These are phyloP conservation scores for Aspergillus fumigatiaffinis DNA, from an alignment of 2,329 filamentous ascomycete species.

Conservation along the genomic window DNA sequence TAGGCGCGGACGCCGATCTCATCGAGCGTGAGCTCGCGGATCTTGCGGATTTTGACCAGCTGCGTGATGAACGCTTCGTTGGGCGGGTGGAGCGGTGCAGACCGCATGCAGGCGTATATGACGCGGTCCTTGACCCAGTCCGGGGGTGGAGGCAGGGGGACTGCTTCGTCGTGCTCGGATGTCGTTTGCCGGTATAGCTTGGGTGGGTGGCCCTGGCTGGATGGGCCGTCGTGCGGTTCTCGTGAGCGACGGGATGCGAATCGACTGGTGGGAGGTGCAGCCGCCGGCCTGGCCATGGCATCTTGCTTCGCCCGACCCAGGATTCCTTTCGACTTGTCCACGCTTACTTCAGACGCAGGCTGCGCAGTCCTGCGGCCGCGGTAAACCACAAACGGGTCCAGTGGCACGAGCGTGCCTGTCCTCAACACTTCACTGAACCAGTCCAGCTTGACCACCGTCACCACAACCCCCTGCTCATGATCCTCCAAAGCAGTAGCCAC, in stretches of 20 bases:
- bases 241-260: slow-evolving; percentile 18
- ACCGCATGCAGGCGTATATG: slow-evolving; percentile 75
- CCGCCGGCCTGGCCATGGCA: slow-evolving; percentile 20
- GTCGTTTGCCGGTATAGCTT: slow-evolving; percentile 66
- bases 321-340: slow-evolving; percentile 33
- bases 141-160: slow-evolving; percentile 62
- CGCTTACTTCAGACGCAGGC: slow-evolving; percentile 17
- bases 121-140: slow-evolving; percentile 62
- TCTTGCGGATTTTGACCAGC: slow-evolving; percentile 68
- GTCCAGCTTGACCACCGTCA: slow-evolving; percentile 51
- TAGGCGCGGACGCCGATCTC: slow-evolving; percentile 81
- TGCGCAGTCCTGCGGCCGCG: slow-evolving; percentile 43
- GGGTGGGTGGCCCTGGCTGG: slow-evolving; percentile 31
- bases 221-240: slow-evolving; percentile 15
- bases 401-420: slow-evolving; percentile 41
- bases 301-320: slow-evolving; percentile 54
- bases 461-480: slow-evolving; percentile 20
- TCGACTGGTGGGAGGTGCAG: not conserved
- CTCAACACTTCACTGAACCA: slow-evolving; percentile 52
- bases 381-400: slow-evolving; percentile 51
- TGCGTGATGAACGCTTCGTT: slow-evolving; percentile 73
- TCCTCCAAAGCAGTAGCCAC: slow-evolving; percentile 3
- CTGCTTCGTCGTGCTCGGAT: slow-evolving; percentile 65
- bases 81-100: slow-evolving; percentile 64
- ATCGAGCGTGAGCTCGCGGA: slow-evolving; percentile 68